Percentiles rank a stretch among this genome's conserved stretches.
Conservation (phyloP, 495 filamentous ascomycete genomes). For the Penicillium lividum region DNA sequence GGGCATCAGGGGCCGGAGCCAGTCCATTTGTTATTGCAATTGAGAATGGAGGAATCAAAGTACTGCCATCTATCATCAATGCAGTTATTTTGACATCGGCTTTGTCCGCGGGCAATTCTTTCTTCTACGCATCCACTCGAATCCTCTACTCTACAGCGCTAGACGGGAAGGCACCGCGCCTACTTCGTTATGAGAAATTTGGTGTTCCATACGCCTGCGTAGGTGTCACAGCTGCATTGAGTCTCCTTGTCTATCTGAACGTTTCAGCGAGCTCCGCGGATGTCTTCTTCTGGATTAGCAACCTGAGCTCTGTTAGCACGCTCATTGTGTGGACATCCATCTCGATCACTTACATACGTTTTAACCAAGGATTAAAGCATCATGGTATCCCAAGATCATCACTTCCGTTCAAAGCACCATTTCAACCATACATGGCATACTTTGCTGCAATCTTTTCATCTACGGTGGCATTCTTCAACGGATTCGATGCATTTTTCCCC, state of each 20-base stretch:
- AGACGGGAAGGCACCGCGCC: constrained; percentile 61
- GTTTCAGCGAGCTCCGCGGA: constrained; percentile 29
- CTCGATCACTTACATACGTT: constrained; percentile 55
- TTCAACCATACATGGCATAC: constrained; percentile 56
- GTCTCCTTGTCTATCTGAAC: constrained; percentile 34
- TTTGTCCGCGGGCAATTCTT: constrained; percentile 67
- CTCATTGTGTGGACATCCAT: constrained; percentile 59
- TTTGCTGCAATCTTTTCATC: constrained; percentile 48
- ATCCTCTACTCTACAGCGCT: constrained; percentile 69
- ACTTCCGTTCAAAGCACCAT: constrained; percentile 49
- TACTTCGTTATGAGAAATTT: constrained; percentile 48
- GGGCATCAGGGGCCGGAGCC: constrained; percentile 38
- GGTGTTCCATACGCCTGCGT: constrained; percentile 46
- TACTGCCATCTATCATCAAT: constrained; percentile 72
- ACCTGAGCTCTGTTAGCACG: constrained; percentile 51
- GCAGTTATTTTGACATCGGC: constrained; percentile 67
- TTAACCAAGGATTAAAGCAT: constrained; percentile 47
- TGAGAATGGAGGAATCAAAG: constrained; percentile 58
- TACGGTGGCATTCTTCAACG: constrained; percentile 55
- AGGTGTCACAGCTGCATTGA: constrained; percentile 22
- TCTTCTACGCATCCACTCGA: constrained; percentile 70
- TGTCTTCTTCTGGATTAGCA: constrained; percentile 54
- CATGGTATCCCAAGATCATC: constrained; percentile 46
- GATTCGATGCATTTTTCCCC: constrained; percentile 61
- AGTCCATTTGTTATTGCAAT: constrained; percentile 45